phyloP scores from a whole-genome alignment of 1,284 basidiomycete species.

The Trametes sp. region DNA sequence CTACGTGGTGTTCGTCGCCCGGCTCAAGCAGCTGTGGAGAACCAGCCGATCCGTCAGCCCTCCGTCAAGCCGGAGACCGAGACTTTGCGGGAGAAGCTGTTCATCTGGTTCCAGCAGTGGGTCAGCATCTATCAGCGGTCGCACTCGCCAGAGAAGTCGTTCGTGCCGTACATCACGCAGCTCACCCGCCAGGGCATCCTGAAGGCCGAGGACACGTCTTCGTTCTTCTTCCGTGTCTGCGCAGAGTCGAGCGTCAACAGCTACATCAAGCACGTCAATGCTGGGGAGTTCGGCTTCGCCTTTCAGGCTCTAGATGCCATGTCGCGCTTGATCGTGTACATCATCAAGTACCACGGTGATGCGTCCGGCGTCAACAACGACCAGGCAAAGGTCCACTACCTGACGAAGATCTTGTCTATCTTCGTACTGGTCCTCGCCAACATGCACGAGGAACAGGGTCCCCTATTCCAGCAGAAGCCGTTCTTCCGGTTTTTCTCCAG shows the following conservation, averaged over 20 bases:
- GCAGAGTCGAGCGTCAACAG: slow-evolving; percentile 94
- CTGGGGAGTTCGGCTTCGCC: slow-evolving; percentile 79
- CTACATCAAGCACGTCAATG: slow-evolving; percentile 87
- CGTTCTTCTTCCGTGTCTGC: slow-evolving; percentile 98
- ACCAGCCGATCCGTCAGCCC: slow-evolving; percentile 50
- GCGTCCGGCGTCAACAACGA: slow-evolving; percentile 88
- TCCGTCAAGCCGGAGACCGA: slow-evolving; percentile 74
- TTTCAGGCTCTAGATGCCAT: slow-evolving; percentile 97
- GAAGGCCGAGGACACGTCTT: slow-evolving; percentile 95
- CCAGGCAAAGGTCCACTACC: slow-evolving; percentile 94
- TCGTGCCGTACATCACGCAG: slow-evolving; percentile 97
- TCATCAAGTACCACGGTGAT: slow-evolving; percentile 99
- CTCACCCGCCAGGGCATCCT: slow-evolving; percentile 96
- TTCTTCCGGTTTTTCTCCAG: slow-evolving; percentile 99
- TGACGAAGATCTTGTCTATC: slow-evolving; percentile 98
- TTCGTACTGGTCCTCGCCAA: slow-evolving; percentile 96
- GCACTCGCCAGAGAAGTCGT: slow-evolving; percentile 90
- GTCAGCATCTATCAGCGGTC: slow-evolving; percentile 94
- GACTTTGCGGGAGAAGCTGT: slow-evolving; percentile 73
- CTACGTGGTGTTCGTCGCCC: slow-evolving; percentile 67
- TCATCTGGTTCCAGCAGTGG: slow-evolving; percentile 91
- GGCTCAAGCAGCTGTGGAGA: slow-evolving; percentile 46
- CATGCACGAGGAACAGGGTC: slow-evolving; percentile 93
- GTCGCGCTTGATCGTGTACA: slow-evolving; percentile 94
- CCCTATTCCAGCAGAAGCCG: slow-evolving; percentile 95